Evolutionary conservation across 31 red algal species (phyloP).

Genomic region (Endocladia muricata): DNA sequence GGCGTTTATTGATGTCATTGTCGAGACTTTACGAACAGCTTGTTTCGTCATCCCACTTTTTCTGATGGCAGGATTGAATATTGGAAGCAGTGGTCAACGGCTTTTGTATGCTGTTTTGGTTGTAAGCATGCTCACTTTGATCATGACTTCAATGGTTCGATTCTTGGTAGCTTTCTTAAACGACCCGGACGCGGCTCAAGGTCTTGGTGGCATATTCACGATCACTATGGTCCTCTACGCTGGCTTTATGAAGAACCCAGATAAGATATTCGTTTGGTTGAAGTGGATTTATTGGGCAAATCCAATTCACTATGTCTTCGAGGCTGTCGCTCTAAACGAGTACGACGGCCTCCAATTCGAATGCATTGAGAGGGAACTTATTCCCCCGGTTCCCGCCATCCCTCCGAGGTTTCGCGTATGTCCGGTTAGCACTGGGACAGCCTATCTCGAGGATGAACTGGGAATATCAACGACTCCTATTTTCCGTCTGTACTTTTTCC

Average conservation of each 20-base stretch:
- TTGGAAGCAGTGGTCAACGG: constrained; percentile 38
- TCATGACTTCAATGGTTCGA: constrained; percentile 35
- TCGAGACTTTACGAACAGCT: constrained; percentile 23
- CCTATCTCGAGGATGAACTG: constrained; percentile 30
- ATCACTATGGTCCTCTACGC: constrained; percentile 70
- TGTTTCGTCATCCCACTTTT: constrained; percentile 41
- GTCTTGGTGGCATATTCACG: constrained; percentile 42
- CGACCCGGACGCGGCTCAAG: constrained; percentile 19
- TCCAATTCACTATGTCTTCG: constrained; percentile 76
- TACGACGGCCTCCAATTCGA: constrained; percentile 60
- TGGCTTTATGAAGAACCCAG: constrained; percentile 69
- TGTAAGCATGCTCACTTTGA: constrained; percentile 23
- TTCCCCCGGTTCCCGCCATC: constrained; percentile 26
- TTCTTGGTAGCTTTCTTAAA: constrained; percentile 34
- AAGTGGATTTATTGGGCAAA: constrained; percentile 88
- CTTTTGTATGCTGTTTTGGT: constrained; percentile 64
- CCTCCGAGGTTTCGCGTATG: constrained; percentile 52
- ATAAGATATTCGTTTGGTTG: constrained; percentile 54
- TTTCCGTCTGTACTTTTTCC: constrained; percentile 67
- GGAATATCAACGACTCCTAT: constrained; percentile 22
- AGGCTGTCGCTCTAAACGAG: constrained; percentile 78
- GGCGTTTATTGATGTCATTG: constrained; percentile 48
- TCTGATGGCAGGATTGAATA: constrained; percentile 69
- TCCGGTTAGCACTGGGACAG: constrained; percentile 55
- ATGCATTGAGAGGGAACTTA: constrained; percentile 11